Base-by-base conservation (phyloP, 2,329 filamentous ascomycete genomes). In the Ceratocystis variospora region DNA sequence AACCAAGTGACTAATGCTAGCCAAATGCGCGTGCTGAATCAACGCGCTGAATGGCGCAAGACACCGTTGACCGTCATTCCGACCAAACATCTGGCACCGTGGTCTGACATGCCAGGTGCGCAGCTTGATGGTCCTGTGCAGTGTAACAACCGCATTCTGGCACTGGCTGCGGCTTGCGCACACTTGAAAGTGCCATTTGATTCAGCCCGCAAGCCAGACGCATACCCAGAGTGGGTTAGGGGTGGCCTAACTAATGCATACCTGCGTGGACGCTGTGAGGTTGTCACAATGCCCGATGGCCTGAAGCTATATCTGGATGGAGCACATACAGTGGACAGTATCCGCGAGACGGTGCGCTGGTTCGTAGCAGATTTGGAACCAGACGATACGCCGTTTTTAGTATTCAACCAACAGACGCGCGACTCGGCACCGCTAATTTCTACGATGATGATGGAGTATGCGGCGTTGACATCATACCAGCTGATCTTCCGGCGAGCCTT, bases 321-420 rank as follows among this genome's bases (percentile, higher is more conserved):
- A 2, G 92, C 89, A 1, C 92, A 96, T 73, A 96, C 92, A 0
- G 79, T 86, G 25, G 91, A 96, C 71, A 95, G 90, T 71, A 84
- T 96, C 69, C 80, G 84, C 64, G 81, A 89, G 53, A 88, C 88
- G 10, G 89, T 85, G 2, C 79, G 79, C 70, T 96, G 92, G 92
- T 93, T 93, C 71, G 83, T 82, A 1, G 76, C 76, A 6, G 76
- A 79, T 61, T 72, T 81, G n/a, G 70, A 71, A 6, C 50, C 69
- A 0, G 67, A 69, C 0, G 72, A 73, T 6, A 64, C 70, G 31
- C 75, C 78, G 57, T 78, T 89, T 0, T 77, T 97, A 59, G 81
- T 97, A 61, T 97, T 97, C 79, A 96, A 96, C 75, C 93, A 96
- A 75, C 90, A 96, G 73, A 90, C 90, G 8, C 84, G 91, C 41